Base-by-base conservation (phyloP, 192 early-diverging fungal species). In the Phycomyces blakesleeanus region DNA sequence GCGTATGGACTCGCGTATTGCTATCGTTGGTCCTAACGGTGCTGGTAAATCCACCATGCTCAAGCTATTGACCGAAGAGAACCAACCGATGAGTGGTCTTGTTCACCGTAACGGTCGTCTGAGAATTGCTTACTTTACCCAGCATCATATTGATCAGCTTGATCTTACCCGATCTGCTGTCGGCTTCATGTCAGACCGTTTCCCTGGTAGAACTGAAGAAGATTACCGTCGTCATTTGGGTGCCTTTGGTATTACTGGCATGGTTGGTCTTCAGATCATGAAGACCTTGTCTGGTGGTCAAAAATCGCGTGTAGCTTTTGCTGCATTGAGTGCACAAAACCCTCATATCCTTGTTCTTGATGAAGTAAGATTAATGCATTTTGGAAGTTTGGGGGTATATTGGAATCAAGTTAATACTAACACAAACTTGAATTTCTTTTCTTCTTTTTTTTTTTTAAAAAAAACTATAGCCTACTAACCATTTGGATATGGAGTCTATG, bases 21-120 rank as follows among this genome's bases (percentile, higher is more conserved):
- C 95, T n/a, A 86, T 99, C 59, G 96, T 99, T 21, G 97, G 97
- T 57, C 95, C 97, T 54, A 99, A 99, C 82, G 97, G 97, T 42
- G 93, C 96, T 14, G 95, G 95, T 84, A 99, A 99, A 79, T 92
- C 96, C 0, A 99, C 97, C 9, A 79, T 99, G 83, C 83, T 99
- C 40, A 91, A 96, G 66, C 78, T 99, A 27, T 78, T 98, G 59
- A 96, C 89, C 14, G 91, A 88, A 51, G 83, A 90, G 68, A 78
- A 93, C n/a, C 76, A 89, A 38, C 95, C 97, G 11, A 78, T 76
- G 10, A 61, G 64, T 10, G 97, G 97, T 29, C 76, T 91, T 40
- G 87, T 93, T 10, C 83, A 95, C 58, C 87, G 97, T 27, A 93
- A 99, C 68, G 94, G 93, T 5, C 89, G 96, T 50, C 81, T 99